phyloP scores from a whole-genome alignment of 2,329 filamentous ascomycete genomes.

The Cadophora sp. region DNA sequence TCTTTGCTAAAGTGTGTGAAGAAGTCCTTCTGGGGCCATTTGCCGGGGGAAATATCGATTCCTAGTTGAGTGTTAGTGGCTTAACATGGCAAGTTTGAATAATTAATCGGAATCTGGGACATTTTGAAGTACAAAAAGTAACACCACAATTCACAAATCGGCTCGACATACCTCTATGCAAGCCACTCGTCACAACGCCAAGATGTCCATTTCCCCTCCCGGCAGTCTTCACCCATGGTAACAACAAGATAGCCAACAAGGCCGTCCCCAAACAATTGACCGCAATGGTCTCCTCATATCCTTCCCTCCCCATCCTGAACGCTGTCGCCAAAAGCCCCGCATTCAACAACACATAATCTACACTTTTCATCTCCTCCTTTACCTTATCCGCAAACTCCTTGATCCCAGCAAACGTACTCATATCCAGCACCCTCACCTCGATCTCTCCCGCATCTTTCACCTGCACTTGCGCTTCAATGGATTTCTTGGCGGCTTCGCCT shows the following conservation, averaged over 20 bases:
- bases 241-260: conserved; percentile 58
- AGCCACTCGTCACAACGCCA: conserved; percentile 37
- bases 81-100: background rate
- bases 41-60: conserved; percentile 18
- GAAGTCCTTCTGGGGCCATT: conserved; percentile 36
- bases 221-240: conserved; percentile 52
- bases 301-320: conserved; percentile 43
- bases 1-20: conserved; percentile 32
- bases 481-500: conserved; percentile 47
- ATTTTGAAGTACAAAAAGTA: too few relatives aligned
- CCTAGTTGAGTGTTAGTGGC: conserved; percentile 11
- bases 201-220: conserved; percentile 40
- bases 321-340: conserved; percentile 37
- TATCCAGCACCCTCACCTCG: conserved; percentile 38
- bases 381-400: conserved; percentile 37
- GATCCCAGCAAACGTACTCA: conserved; percentile 35
- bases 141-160: too few relatives aligned
- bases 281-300: conserved; percentile 60
- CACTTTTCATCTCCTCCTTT: conserved; percentile 33
- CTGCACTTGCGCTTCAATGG: conserved; percentile 44
- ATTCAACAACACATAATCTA: conserved; percentile 44
- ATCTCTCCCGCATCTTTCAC: conserved; percentile 33
- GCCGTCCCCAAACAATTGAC: conserved; percentile 64
- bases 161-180: conserved; percentile 23
- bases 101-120: background rate